Evolutionary conservation across 2,329 filamentous ascomycete species (phyloP).

Genomic region (Microsporum ferrugineum): DNA sequence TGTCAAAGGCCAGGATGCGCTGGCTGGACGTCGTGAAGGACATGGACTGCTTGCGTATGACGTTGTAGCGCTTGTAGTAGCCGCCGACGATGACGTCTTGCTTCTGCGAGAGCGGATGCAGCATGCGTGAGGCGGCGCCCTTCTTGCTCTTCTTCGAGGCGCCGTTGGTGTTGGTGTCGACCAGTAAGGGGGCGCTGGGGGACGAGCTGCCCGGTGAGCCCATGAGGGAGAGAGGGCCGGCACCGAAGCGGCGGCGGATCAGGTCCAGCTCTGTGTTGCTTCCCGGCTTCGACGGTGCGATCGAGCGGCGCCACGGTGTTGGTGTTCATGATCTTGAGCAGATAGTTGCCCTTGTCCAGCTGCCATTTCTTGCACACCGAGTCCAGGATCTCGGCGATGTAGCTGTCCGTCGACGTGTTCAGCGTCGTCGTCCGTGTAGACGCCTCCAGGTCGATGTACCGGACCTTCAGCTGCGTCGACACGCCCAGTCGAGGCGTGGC

Average conservation of each 20-base stretch:
- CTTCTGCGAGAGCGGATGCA: slow-evolving; percentile 39
- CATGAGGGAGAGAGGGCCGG: slow-evolving; percentile 44
- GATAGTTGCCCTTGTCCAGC: slow-evolving; percentile 52
- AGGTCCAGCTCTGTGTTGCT: slow-evolving; percentile 51
- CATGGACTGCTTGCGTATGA: slow-evolving; percentile 54
- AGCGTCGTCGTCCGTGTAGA: slow-evolving; percentile 43
- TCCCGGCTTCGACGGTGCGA: slow-evolving; percentile 52
- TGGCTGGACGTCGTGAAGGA: slow-evolving; percentile 52
- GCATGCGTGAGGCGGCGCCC: slow-evolving; percentile 22
- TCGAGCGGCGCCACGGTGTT: slow-evolving; percentile 53
- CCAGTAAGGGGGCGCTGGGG: slow-evolving; percentile 53
- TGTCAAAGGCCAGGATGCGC: slow-evolving; percentile 51
- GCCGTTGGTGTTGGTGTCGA: slow-evolving; percentile 28
- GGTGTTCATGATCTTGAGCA: slow-evolving; percentile 52
- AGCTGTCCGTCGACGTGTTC: slow-evolving; percentile 52
- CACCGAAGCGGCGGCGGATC: slow-evolving; percentile 50
- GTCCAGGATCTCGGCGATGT: slow-evolving; percentile 57
- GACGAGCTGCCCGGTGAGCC: slow-evolving; percentile 51
- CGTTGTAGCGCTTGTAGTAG: slow-evolving; percentile 52
- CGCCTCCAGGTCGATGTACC: slow-evolving; percentile 50
- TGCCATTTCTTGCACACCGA: slow-evolving; percentile 51
- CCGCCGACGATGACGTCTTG: slow-evolving; percentile 35
- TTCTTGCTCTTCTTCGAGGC: slow-evolving; percentile 35
- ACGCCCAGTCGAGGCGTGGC: slow-evolving; percentile 46
- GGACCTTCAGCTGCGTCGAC: slow-evolving; percentile 47